A percentile compares a stretch with the other conserved stretches of the same genome.
phyloP scores from a whole-genome alignment of 2,329 filamentous ascomycete genomes.

The Apiospora phragmitis region DNA sequence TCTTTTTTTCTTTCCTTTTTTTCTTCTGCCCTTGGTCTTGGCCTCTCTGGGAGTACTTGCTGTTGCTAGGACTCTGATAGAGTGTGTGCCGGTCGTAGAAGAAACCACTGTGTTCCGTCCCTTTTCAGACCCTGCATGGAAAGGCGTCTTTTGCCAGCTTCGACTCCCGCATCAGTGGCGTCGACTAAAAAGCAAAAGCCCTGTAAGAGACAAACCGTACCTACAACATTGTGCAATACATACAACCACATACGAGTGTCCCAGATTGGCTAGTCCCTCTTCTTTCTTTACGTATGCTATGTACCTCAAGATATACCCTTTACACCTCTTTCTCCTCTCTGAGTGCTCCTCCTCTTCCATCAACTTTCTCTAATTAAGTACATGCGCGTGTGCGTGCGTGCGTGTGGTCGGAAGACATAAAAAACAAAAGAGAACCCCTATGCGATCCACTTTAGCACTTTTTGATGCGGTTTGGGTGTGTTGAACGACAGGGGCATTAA shows the following conservation, averaged over 20 bases:
- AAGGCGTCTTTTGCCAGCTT: conserved; percentile 23
- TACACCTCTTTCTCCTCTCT: background rate
- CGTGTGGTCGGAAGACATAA: background rate
- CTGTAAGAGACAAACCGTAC: background rate
- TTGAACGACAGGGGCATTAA: background rate
- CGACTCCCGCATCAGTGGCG: conserved; percentile 37
- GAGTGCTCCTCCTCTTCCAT: background rate
- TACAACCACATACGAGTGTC: background rate
- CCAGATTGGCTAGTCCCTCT: background rate
- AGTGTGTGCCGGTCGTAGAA: background rate
- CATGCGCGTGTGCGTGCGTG: background rate
- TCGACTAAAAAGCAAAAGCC: conserved; percentile 25
- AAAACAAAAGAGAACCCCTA: background rate
- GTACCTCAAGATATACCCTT: background rate
- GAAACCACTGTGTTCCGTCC: background rate
- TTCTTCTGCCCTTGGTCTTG: background rate
- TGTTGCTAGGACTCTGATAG: background rate
- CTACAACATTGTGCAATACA: conserved; percentile 2
- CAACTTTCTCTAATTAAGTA: background rate
- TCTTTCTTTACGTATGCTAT: background rate
- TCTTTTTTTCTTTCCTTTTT: background rate
- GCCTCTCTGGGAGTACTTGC: background rate
- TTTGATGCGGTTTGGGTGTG: conserved; percentile 8
- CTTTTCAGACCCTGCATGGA: conserved; percentile 35
- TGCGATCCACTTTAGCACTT: background rate